Base-by-base conservation (phyloP, 169 alveolate genomes). In the Cystoisospora suis region DNA sequence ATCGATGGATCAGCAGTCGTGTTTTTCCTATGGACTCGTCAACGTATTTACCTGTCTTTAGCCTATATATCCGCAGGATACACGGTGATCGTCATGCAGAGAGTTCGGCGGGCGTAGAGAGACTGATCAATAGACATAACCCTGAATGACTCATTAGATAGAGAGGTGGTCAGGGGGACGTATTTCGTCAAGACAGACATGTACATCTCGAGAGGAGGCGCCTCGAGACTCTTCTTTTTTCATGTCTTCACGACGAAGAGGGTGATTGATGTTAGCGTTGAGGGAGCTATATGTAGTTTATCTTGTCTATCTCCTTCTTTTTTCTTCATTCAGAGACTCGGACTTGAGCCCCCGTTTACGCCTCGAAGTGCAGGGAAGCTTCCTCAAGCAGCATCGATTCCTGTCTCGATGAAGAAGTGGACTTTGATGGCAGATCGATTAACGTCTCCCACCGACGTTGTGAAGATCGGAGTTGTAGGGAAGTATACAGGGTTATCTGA, bases 401-500 rank as follows among this genome's bases (percentile, higher is more conserved):
- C 87, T 0, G 32, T 36, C 2, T 80, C 85, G 40, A 47, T 70
- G 36, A 5, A 32, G 32, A 45, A 45, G 49, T 89, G 91, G 91
- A 32, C 45, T 23, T 12, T 70, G 75, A 87, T 87, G 91, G 91
- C 91, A 1, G 86, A 70, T 29, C 86, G 91, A 0, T 29, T 87
- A 77, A 27, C 81, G 42, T 38, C 58, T 27, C 65, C 90, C 44
- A 32, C 86, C 85, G 94, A 79, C 75, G 36, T 36, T 49, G 97
- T 96, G 34, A 91, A 88, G 20, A 97, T 98, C 23, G 99, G 98
- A 7, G 93, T 98, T 3, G 99, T 98, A 36, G 99, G 99, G 53
- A 98, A 98, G 93, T 98, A 98, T 91, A 97, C 97, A 69, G 98
- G 97, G 32, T 93, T 96, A n/a, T 94, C 94, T 45, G 99, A 98